Base-by-base conservation (phyloP, 192 early-diverging fungal genomes). In the Coemansia sp. region DNA sequence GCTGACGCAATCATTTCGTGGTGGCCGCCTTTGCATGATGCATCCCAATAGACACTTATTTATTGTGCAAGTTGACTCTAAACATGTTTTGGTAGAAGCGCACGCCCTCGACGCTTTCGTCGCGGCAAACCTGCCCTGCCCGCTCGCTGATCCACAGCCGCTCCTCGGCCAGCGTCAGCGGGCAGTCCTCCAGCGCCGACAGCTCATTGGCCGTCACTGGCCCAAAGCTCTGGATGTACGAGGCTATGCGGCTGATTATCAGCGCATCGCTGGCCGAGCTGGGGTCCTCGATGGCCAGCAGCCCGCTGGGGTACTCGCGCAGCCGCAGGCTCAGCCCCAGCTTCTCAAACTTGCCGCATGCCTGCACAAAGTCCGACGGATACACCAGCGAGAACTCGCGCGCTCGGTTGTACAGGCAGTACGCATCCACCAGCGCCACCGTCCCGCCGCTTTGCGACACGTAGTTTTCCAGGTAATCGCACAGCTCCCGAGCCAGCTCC, bases 391-490 rank as follows among this genome's bases (percentile, higher is more conserved):
- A 88, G 72, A 68, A 60, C 46, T 94, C 93, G 43, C 96, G 85
- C 6, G 93, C 96, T 3, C 93, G 86, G 65, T 98, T 98, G 66
- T 92, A 95, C 38, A 98, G 60, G 62, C 94, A 97, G 69, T 95
- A 98, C 8, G 93, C 80, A 58, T 97, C 94, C 5, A 89, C 85
- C 1, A 98, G 73, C 16, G 92, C 70, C 66, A 92, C 89, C 20
- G 92, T 91, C 2, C 85, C 88, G 38, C 84, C 82, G 38, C 83
- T 57, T 12, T 81, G 76, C 16, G 74, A 65, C 10, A 94, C 72
- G 18, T 91, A 73, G 38, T 83, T 86, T 17, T 79, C 66, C 23
- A 95, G 64, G 47, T 93, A 94, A 36, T 94, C 90, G 16, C 86
- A 83, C 15, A 98, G 71, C 73, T 98, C 88, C 26, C 84, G 71